Percentiles rank a stretch among this genome's conserved stretches.
Evolutionary conservation across 2,329 filamentous ascomycete genomes (phyloP).

Genomic region (Pleurostoma richardsiae): DNA sequence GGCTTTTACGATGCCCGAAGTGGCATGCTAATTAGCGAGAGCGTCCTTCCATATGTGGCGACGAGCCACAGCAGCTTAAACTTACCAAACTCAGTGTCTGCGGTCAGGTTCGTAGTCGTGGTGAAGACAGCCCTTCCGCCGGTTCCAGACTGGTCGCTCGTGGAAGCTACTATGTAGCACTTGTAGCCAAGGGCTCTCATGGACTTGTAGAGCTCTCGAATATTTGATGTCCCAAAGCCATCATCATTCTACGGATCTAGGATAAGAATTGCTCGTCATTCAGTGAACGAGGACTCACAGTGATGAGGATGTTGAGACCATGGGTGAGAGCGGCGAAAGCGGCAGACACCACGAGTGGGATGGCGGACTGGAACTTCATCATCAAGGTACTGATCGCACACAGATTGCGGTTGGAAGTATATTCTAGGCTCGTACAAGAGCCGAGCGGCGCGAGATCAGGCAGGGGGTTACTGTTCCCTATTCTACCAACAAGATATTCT

Average conservation of each 20-base stretch:
- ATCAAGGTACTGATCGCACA: no score
- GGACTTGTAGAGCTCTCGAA: slow-evolving; percentile 30
- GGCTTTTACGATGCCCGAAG: slow-evolving; percentile 32
- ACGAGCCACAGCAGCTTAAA: background rate
- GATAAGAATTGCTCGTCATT: no score
- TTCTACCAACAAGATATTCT: no score
- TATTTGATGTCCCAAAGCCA: slow-evolving; percentile 32
- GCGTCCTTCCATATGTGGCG: background rate
- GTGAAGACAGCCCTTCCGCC: slow-evolving; percentile 39
- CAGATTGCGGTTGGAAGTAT: no score
- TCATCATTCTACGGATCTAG: slow-evolving; percentile 22
- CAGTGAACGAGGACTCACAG: no score
- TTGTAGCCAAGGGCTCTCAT: slow-evolving; percentile 56
- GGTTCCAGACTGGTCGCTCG: slow-evolving; percentile 36
- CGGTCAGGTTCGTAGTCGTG: slow-evolving; percentile 29
- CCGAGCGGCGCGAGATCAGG: no score
- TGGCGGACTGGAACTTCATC: no score
- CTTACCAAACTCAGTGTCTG: slow-evolving; percentile 29
- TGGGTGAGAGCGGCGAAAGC: no score
- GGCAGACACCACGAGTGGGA: no score
- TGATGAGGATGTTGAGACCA: no score
- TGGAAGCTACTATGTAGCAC: slow-evolving; percentile 38
- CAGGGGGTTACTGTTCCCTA: no score
- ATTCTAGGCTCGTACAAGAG: no score
- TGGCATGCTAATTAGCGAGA: background rate